phyloP scores from a whole-genome alignment of 1,284 basidiomycete genomes.

The Heterobasidion irregulare region DNA sequence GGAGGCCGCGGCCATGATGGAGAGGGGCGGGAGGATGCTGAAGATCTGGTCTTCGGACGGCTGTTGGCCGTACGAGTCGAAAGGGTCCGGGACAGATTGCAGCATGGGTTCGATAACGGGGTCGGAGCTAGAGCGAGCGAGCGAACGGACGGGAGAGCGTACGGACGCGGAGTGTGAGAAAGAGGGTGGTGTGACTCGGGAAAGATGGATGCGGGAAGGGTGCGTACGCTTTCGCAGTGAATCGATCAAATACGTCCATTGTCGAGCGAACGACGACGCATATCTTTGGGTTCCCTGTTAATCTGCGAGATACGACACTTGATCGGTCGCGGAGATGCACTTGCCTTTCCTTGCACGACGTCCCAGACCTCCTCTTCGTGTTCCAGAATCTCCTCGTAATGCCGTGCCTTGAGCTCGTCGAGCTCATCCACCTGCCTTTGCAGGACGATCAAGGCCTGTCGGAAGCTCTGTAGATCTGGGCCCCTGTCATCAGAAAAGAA shows the following conservation, averaged over 20 bases:
- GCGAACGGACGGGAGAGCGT: conserved; percentile 3
- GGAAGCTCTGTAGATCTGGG: conserved; percentile 77
- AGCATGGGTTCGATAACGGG: conserved; percentile 88
- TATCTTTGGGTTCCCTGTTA: conserved; percentile 30
- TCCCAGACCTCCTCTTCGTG: conserved; percentile 95
- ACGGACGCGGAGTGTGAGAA: background rate
- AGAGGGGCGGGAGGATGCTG: conserved; percentile 80
- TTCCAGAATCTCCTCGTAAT: conserved; percentile 84
- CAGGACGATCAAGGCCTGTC: conserved; percentile 74
- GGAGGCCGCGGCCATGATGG: conserved; percentile 54
- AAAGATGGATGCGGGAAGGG: background rate
- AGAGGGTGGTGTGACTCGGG: background rate
- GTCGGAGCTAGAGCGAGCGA: conserved; percentile 53
- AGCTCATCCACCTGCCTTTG: conserved; percentile 87
- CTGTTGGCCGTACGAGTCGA: conserved; percentile 85
- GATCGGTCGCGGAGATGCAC: conserved; percentile 70
- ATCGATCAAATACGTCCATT: conserved; percentile 75
- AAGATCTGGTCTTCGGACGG: conserved; percentile 89
- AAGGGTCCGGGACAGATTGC: conserved; percentile 85
- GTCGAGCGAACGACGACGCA: conserved; percentile 73
- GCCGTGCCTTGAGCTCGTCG: conserved; percentile 70
- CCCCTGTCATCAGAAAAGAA: background rate
- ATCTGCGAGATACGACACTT: conserved; percentile 6
- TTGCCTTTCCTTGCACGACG: conserved; percentile 78
- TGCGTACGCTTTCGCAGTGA: conserved; percentile 82